Base-by-base conservation (phyloP, 2,329 filamentous ascomycete species). In the Daldinia sp. region DNA sequence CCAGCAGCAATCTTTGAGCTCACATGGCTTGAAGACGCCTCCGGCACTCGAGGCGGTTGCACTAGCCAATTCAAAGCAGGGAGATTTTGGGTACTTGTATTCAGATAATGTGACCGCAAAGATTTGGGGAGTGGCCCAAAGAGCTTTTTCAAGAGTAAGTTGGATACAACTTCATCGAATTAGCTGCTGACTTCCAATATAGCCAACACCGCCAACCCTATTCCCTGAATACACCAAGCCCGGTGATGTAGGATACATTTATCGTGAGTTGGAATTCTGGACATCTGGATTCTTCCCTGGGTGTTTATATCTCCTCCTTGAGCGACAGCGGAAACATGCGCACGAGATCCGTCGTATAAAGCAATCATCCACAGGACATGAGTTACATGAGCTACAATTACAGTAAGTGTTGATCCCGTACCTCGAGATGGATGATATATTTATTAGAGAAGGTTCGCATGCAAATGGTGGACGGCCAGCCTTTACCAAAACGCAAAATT, bases 261-360 rank as follows among this genome's bases (percentile, higher is more conserved):
- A 83, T 60, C 75, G 81, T 12, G 75, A 79, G 30, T 73, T 79
- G 0, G 77, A 81, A 9, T 84, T 84, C 63, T 85, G 83, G 83
- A 85, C 82, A 0, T 83, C 80, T 1, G 83, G 83, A 0, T 85
- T 85, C 76, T 85, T 85, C 60, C 83, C 82, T 0, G 83, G 83
- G 0, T 78, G 77, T 2, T 67, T 85, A 1, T 83, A 84, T 60
- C 74, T 80, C 0, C 75, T 85, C 0, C 74, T 83, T 4, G 77
- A 82, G 63, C 64, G 81, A 10, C 55, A 75, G 48, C 70, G 78
- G 41, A 77, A 74, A 44, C 77, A 77, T 50, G 60, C 73, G 12
- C 54, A 53, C 7, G 51, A 53, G 46, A 66, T 15, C 41, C 64
- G 3, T 28, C 67, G 13, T 37, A n/a, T 13, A 23, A 39, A 7